Evolutionary conservation across 2,329 filamentous ascomycete species (phyloP).

Genomic region (Madurella fahalii): DNA sequence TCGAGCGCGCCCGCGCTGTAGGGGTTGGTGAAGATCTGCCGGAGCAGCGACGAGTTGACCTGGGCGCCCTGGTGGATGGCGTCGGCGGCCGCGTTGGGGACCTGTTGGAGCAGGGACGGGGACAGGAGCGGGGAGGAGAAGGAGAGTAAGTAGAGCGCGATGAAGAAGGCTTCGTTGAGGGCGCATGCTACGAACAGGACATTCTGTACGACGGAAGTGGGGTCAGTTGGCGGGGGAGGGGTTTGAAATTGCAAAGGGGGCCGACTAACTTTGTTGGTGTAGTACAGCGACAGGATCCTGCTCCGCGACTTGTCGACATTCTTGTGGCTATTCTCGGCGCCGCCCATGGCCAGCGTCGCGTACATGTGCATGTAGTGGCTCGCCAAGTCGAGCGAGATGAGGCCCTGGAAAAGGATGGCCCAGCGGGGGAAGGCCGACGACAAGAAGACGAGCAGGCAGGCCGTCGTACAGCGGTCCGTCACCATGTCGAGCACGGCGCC

Average conservation of each 20-base stretch:
- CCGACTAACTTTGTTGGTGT: conserved; percentile 80
- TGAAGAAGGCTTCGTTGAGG: conserved; percentile 96
- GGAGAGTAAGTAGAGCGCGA: conserved; percentile 93
- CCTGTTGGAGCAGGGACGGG: conserved; percentile 69
- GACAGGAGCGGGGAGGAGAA: conserved; percentile 90
- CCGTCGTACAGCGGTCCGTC: conserved; percentile 93
- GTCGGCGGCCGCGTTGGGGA: conserved; percentile 49
- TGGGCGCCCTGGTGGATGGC: conserved; percentile 63
- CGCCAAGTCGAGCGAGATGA: conserved; percentile 88
- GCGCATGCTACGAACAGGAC: conserved; percentile 89
- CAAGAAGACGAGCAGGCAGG: conserved; percentile 90
- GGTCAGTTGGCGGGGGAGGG: background rate
- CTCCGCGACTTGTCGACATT: conserved; percentile 84
- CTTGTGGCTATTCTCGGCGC: conserved; percentile 81
- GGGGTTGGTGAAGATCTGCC: conserved; percentile 77
- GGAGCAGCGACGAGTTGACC: conserved; percentile 64
- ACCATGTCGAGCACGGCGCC: conserved; percentile 99
- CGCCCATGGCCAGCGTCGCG: conserved; percentile 83
- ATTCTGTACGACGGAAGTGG: conserved; percentile 49
- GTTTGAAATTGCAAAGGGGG: background rate
- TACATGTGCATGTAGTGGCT: conserved; percentile 99
- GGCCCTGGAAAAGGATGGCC: conserved; percentile 87
- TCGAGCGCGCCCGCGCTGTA: conserved; percentile 92
- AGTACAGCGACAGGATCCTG: conserved; percentile 90
- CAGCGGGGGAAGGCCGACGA: conserved; percentile 92